These are phyloP conservation scores for Bipolaris oryzae DNA, from an alignment of 2,329 filamentous ascomycete genomes.

Conservation along the genomic window DNA sequence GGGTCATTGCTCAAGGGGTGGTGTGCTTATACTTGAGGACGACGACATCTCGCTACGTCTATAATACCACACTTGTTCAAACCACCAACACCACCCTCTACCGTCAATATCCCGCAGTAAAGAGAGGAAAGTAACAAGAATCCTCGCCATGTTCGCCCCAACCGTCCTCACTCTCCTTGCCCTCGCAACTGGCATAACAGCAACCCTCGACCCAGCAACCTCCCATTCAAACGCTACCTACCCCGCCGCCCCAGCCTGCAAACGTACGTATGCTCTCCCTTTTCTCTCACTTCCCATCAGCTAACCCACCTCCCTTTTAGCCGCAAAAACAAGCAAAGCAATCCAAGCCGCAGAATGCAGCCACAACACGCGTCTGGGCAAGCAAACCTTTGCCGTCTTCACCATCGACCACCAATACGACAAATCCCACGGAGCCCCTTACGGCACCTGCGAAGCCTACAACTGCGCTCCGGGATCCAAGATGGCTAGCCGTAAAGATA, in stretches of 20 bases:
- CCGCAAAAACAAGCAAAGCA: slow-evolving; percentile 41
- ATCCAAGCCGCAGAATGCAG: slow-evolving; percentile 54
- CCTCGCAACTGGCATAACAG: slow-evolving; percentile 27
- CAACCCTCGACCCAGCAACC: slow-evolving; percentile 46
- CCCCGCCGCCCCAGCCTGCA: slow-evolving; percentile 35
- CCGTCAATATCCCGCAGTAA: background rate
- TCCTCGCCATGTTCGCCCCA: slow-evolving; percentile 3
- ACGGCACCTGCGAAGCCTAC: slow-evolving; percentile 52
- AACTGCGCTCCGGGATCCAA: slow-evolving; percentile 25
- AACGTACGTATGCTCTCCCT: slow-evolving; percentile 9
- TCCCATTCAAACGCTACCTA: slow-evolving; percentile 48
- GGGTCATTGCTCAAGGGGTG: too few species aligned
- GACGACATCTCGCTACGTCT: too few species aligned
- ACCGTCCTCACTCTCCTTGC: slow-evolving; percentile 16
- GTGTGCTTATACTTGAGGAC: background rate
- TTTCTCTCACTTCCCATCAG: too few species aligned
- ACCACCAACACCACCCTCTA: too few species aligned
- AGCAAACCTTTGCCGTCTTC: slow-evolving; percentile 51
- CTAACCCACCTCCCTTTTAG: slow-evolving; percentile 8
- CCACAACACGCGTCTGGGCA: slow-evolving; percentile 49
- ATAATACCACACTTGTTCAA: background rate
- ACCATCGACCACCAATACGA: slow-evolving; percentile 56
- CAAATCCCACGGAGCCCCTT: slow-evolving; percentile 52
- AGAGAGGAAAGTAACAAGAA: background rate
- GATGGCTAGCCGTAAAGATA: slow-evolving; percentile 21